A percentile compares a stretch with the other conserved stretches of the same genome.
Conservation (phyloP, 2,329 filamentous ascomycete species). For the Curvularia sp. region DNA sequence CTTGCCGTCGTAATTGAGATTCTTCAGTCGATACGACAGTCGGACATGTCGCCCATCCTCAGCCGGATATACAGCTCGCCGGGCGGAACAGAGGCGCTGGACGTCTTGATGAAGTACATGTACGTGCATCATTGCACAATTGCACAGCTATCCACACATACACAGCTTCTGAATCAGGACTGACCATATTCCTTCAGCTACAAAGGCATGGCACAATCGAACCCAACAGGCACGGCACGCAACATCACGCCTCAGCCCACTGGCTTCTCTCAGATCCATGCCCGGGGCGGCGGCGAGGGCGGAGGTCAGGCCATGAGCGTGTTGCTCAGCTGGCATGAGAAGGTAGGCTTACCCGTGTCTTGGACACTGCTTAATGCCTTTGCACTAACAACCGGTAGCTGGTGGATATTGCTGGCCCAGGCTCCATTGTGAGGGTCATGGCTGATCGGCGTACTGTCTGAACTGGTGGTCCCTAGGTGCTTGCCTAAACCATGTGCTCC, state of each 20-base stretch:
- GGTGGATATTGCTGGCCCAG: slow-evolving; percentile 89
- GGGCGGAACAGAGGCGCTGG: slow-evolving; percentile 82
- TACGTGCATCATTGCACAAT: slow-evolving; percentile 57
- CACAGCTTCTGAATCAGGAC: background rate
- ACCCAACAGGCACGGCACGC: slow-evolving; percentile 39
- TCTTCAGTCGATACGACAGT: slow-evolving; percentile 92
- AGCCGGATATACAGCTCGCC: slow-evolving; percentile 78
- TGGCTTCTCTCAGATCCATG: slow-evolving; percentile 83
- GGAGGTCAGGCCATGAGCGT: slow-evolving; percentile 94
- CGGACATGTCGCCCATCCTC: slow-evolving; percentile 91
- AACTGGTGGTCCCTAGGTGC: slow-evolving; percentile 20
- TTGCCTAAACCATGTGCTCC: background rate
- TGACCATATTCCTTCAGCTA: slow-evolving; percentile 63
- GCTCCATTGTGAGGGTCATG: slow-evolving; percentile 91
- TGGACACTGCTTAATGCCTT: slow-evolving; percentile 6
- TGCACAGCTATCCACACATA: slow-evolving; percentile 16
- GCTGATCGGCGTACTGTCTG: slow-evolving; percentile 92
- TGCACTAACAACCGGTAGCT: slow-evolving; percentile 57
- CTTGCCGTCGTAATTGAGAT: slow-evolving; percentile 90
- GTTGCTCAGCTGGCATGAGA: slow-evolving; percentile 97
- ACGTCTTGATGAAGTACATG: slow-evolving; percentile 98
- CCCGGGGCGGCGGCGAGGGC: slow-evolving; percentile 67
- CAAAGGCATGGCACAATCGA: slow-evolving; percentile 77
- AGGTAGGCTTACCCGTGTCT: slow-evolving; percentile 54
- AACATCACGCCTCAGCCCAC: slow-evolving; percentile 76